Conservation (phyloP, 2,329 filamentous ascomycete genomes). For the Fusarium napiforme region DNA sequence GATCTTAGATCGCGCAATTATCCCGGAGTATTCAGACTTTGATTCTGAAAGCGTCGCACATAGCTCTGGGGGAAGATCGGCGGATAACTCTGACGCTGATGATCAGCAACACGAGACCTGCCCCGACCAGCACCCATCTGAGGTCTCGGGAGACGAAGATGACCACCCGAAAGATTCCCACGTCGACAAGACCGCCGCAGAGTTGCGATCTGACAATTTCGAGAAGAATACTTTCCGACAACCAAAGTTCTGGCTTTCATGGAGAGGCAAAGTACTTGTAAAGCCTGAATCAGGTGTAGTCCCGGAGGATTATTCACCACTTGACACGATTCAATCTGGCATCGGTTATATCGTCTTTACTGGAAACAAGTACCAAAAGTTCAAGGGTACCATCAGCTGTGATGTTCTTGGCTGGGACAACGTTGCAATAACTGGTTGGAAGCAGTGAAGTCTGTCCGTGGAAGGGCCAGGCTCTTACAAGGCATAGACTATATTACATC, state of each 20-base stretch:
- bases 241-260: slow-evolving; percentile 27
- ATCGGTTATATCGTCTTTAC: slow-evolving; percentile 18
- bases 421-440: not conserved
- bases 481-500: not conserved
- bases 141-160: not conserved
- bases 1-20: not conserved
- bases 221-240: slow-evolving; percentile 27
- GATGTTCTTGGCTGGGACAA: not conserved
- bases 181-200: not conserved
- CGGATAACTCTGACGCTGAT: not conserved
- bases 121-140: not conserved
- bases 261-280: not conserved
- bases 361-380: slow-evolving; percentile 9
- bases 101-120: not conserved
- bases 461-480: not conserved
- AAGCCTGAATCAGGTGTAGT: accelerated
- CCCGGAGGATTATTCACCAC: accelerated
- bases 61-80: not conserved
- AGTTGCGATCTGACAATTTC: not conserved
- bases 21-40: accelerated
- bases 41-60: not conserved
- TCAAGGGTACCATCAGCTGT: slow-evolving; percentile 6
- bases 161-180: accelerated
- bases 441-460: not conserved
- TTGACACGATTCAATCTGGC: not conserved